Base-by-base conservation (phyloP, 345 rosid genomes). In the Citrus australasica region DNA sequence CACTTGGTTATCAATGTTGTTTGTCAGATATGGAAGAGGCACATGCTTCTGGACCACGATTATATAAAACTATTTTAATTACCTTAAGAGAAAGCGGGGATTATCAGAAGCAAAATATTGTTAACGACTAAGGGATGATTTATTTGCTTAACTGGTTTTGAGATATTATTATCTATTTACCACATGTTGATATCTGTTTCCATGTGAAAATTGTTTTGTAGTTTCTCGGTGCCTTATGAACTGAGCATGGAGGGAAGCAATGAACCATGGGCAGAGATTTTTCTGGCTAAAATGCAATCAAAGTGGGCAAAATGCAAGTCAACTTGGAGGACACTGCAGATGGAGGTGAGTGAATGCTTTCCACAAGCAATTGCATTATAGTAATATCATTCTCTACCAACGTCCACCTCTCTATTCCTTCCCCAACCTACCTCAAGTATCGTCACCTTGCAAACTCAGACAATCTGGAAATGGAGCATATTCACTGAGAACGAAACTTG, bases 201-300 rank as follows among this genome's bases (percentile, higher is more conserved):
- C 10, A 10, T 48, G 40, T 51, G 9, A 75, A 70, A 58, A 65
- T 66, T 61, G 35, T 48, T 21, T 51, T 0, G 67, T 90, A 95
- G 99, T 81, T 95, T 95, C 80, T 91, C 97, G 1, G 98, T 92
- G 84, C 99, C 98, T 7, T 93, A 86, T 74, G 97, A 93, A 27
- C 85, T 92, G 83, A 95, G 99, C 91, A 91, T 91, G 94, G 88
- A 86, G 76, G 97, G 95, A 62, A 79, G 82, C 76, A 88, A 88
- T 9, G 98, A 95, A 76, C 85, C 85, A 1, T 92, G 98, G 98
- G 98, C 93, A 2, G 88, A 83, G 85, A 75, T 73, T 64, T 91
- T 93, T 83, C 67, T 93, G 48, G 85, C 79, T 46, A 75, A 69
- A 67, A 79, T 95, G 90, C 85, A 78, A 27, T 84, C 81, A 6